These are phyloP conservation scores for Hypoxylon sp. DNA, from an alignment of 2,329 filamentous ascomycete species.

Conservation along the genomic window DNA sequence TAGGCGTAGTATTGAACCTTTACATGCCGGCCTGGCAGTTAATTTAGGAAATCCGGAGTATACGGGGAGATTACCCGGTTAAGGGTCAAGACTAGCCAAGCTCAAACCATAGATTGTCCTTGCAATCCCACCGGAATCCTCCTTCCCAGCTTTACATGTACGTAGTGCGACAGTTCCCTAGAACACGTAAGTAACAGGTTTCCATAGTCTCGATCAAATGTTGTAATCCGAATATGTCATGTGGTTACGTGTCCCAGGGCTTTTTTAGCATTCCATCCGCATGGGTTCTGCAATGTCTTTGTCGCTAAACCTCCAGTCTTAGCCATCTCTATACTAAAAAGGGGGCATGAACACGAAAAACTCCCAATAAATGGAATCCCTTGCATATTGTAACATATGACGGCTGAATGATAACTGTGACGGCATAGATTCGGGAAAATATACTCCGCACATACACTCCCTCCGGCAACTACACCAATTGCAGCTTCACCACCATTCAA, in stretches of 20 bases:
- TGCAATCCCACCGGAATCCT: not conserved
- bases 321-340: not conserved
- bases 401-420: conserved; percentile 30
- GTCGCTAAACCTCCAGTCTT: not conserved
- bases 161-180: not conserved
- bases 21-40: conserved; percentile 27
- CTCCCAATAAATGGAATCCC: not conserved
- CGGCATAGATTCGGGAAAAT: conserved; percentile 3
- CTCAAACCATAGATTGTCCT: not conserved
- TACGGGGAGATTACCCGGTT: conserved; percentile 23
- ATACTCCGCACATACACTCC: conserved; percentile 9
- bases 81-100: conserved; percentile 2
- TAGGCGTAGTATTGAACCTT: conserved; percentile 24
- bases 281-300: not conserved
- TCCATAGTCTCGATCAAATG: not conserved
- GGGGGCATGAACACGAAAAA: not conserved
- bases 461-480: not conserved
- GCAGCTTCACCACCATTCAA: not conserved
- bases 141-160: not conserved
- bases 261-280: not conserved
- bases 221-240: not conserved
- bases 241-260: not conserved
- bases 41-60: conserved; percentile 33
- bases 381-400: conserved; percentile 19
- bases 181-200: not conserved